Evolutionary conservation across 2,329 filamentous ascomycete species (phyloP).

Genomic region (Colletotrichum magnum): DNA sequence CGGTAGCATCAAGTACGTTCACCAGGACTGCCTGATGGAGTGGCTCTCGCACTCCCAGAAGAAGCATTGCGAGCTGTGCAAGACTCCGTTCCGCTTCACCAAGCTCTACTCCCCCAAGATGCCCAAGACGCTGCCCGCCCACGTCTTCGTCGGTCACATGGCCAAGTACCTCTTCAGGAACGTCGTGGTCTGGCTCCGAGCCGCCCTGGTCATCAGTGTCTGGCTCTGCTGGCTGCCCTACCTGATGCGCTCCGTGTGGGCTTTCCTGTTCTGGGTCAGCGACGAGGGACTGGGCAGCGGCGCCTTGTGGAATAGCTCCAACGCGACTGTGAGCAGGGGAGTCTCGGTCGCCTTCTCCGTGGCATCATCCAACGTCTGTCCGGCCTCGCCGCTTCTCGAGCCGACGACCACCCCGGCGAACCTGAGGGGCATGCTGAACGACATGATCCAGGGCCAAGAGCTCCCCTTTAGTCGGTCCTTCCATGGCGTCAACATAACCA

Average conservation of each 20-base stretch:
- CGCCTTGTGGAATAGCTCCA: slow-evolving; percentile 40
- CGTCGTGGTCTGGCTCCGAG: slow-evolving; percentile 83
- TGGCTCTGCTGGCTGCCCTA: slow-evolving; percentile 94
- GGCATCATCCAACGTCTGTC: slow-evolving; percentile 49
- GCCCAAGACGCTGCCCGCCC: slow-evolving; percentile 85
- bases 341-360: slow-evolving; percentile 39
- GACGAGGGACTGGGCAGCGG: slow-evolving; percentile 75
- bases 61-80: slow-evolving; percentile 99
- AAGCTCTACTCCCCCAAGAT: slow-evolving; percentile 97
- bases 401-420: slow-evolving; percentile 45
- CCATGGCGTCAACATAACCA: slow-evolving; percentile 50
- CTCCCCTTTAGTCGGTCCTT: slow-evolving; percentile 47
- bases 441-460: slow-evolving; percentile 46
- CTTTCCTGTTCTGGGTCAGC: slow-evolving; percentile 93
- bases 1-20: slow-evolving; percentile 98
- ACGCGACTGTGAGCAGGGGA: slow-evolving; percentile 32
- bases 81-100: slow-evolving; percentile 97
- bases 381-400: slow-evolving; percentile 52
- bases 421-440: slow-evolving; percentile 53
- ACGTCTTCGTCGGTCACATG: slow-evolving; percentile 86
- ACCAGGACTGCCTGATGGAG: slow-evolving; percentile 98
- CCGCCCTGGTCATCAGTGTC: slow-evolving; percentile 82
- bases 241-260: slow-evolving; percentile 92
- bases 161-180: slow-evolving; percentile 80
- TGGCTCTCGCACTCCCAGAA: slow-evolving; percentile 99